Base-by-base conservation (phyloP, 2,329 filamentous ascomycete species). In the Beauveria sp. region DNA sequence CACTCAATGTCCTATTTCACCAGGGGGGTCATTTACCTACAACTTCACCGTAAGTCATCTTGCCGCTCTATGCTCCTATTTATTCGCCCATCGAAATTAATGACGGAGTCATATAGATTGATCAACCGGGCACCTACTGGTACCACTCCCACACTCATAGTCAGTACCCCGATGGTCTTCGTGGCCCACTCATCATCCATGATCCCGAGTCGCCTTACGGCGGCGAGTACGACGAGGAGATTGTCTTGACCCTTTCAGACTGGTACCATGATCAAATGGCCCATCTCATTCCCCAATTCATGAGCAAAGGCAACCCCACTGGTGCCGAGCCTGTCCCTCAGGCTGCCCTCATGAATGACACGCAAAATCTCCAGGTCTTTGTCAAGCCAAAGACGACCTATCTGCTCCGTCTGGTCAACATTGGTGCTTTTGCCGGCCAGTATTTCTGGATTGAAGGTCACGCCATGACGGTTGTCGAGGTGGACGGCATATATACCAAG, bases 111-210 rank as follows among this genome's bases (percentile, higher is more conserved):
- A 6, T 37, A 16, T 6, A 37, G 34, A 37, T 37, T 59, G 69
- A 84, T 53, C 87, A 90, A 74, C 80, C 86, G 0, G 89, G 89
- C 30, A 90, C 88, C 1, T 92, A 90, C 72, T 92, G 89, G 89
- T 92, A 92, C 66, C 88, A 91, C 70, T 88, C 85, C 5, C 88
- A 91, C 68, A 79, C 80, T 24, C 78, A 79, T 64, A 84, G 81
- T 26, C 87, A 89, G 69, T 90, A 90, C 64, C 86, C 87, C 2
- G 88, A 91, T 69, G 88, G 88, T 14, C 76, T 89, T 5, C 79
- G 87, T 22, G 86, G 80, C 0, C 80, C 86, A 1, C 72, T 90
- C 37, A 81, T 90, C 58, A 76, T 90, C 20, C 82, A 88, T 54
- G 87, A 90, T 67, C 80, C 80, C 1, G 70, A 82, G 0, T 76